A percentile compares a stretch with the other conserved stretches of the same genome.
phyloP scores from a whole-genome alignment of 176 grass and related monocot species.

The Paspalum vaginatum region DNA sequence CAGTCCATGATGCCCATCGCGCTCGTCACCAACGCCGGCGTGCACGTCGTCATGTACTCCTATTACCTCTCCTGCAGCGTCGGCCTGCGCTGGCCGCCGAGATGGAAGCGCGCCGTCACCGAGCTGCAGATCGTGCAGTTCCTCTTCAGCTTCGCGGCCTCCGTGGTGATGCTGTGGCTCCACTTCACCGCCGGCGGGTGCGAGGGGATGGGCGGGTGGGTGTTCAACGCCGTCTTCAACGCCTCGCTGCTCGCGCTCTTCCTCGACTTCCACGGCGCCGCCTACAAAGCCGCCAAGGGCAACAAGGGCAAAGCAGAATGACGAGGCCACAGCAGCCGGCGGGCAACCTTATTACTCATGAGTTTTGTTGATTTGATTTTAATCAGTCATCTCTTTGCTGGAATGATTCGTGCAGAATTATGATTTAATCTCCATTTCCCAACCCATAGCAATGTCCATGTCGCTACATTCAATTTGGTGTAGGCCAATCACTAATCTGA shows the following conservation, averaged over 20 bases:
- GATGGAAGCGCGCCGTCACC: conserved; percentile 84
- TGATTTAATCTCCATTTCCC: background rate
- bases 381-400: no score
- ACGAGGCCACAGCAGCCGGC: background rate
- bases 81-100: conserved; percentile 65
- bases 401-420: background rate
- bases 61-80: conserved; percentile 88
- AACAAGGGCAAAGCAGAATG: conserved; percentile 33
- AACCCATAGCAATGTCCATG: background rate
- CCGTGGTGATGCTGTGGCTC: conserved; percentile 67
- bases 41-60: conserved; percentile 89
- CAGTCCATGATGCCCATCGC: conserved; percentile 84
- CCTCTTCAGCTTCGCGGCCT: conserved; percentile 81
- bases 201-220: conserved; percentile 79
- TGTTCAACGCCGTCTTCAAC: conserved; percentile 93
- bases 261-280: conserved; percentile 73
- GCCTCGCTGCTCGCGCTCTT: conserved; percentile 82
- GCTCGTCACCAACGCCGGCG: conserved; percentile 78
- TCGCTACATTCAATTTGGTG: background rate
- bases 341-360: background rate
- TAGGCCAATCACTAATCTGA: background rate
- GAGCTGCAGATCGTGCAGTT: conserved; percentile 93
- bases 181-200: conserved; percentile 74
- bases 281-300: conserved; percentile 59
- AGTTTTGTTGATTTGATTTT: background rate